phyloP scores from a whole-genome alignment of 2,329 filamentous ascomycete genomes.

The Trichophyton schoenleinii region DNA sequence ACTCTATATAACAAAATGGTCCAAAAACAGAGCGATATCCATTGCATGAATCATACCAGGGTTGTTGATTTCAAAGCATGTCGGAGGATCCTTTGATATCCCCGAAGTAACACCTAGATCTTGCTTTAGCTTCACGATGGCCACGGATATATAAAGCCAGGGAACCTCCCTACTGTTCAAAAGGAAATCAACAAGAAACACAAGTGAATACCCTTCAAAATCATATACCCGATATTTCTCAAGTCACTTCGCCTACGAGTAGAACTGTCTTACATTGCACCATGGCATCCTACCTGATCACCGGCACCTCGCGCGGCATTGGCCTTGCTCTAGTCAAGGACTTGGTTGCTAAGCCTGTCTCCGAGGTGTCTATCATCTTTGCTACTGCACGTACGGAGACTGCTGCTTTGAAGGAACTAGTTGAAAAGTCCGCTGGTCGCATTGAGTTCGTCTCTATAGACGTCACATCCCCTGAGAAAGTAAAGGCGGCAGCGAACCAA shows the following conservation, averaged over 20 bases:
- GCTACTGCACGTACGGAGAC: slow-evolving; percentile 26
- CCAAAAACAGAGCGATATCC: not conserved
- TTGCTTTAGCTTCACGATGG: too few species aligned
- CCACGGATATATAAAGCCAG: not conserved
- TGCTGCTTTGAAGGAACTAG: slow-evolving; percentile 22
- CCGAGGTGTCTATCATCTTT: slow-evolving; percentile 28
- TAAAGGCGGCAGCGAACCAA: slow-evolving; percentile 23
- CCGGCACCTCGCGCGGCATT: slow-evolving; percentile 24
- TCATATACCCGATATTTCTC: too few species aligned
- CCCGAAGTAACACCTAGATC: not conserved
- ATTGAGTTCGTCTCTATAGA: slow-evolving; percentile 27
- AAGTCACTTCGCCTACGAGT: too few species aligned
- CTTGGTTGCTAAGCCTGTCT: slow-evolving; percentile 19
- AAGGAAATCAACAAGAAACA: too few species aligned
- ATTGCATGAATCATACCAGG: not conserved
- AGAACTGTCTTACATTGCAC: not conserved
- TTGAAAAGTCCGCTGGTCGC: slow-evolving; percentile 20
- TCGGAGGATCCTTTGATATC: not conserved
- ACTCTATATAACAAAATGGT: not conserved
- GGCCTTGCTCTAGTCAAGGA: slow-evolving; percentile 21
- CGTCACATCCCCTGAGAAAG: slow-evolving; percentile 23
- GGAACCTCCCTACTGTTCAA: too few species aligned
- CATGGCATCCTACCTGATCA: slow-evolving; percentile 27
- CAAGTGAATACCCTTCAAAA: too few species aligned
- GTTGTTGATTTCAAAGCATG: not conserved